Conservation (phyloP, 208 protist genomes). For the Naegleria gruberi region DNA sequence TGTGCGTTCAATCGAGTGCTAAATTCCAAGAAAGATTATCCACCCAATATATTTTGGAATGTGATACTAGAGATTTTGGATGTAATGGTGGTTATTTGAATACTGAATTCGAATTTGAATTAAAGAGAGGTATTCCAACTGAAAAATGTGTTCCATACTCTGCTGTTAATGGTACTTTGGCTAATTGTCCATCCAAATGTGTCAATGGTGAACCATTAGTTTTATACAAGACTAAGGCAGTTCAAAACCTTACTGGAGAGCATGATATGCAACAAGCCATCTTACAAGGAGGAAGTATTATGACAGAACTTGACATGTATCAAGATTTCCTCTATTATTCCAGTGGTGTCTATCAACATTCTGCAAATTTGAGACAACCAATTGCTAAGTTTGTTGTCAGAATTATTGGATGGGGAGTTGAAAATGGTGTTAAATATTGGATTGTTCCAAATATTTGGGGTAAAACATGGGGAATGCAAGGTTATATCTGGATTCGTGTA, state of each 20-base stretch:
- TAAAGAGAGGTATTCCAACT: background rate
- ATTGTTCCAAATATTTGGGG: background rate
- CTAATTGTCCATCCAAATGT: background rate
- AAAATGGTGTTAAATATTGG: background rate
- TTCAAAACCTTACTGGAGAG: slow-evolving; percentile 54
- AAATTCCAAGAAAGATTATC: too few relatives aligned
- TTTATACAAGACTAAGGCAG: background rate
- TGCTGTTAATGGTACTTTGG: background rate
- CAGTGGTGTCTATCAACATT: background rate
- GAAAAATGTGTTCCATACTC: background rate
- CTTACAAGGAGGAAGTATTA: slow-evolving; percentile 71
- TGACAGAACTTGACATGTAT: background rate
- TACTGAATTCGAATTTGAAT: background rate
- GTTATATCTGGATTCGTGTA: slow-evolving; percentile 70
- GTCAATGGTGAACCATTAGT: background rate
- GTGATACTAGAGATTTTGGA: too few relatives aligned
- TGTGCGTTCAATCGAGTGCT: too few relatives aligned
- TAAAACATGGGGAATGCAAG: slow-evolving; percentile 47
- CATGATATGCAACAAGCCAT: slow-evolving; percentile 66
- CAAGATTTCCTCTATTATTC: background rate
- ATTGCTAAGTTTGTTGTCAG: background rate
- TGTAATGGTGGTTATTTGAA: too few relatives aligned
- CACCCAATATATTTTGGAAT: too few relatives aligned
- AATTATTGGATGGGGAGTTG: slow-evolving; percentile 8
- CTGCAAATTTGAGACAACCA: too few relatives aligned